These are phyloP conservation scores for Pseudogymnoascus sp. DNA, from an alignment of 2,329 filamentous ascomycete species.

Conservation along the genomic window DNA sequence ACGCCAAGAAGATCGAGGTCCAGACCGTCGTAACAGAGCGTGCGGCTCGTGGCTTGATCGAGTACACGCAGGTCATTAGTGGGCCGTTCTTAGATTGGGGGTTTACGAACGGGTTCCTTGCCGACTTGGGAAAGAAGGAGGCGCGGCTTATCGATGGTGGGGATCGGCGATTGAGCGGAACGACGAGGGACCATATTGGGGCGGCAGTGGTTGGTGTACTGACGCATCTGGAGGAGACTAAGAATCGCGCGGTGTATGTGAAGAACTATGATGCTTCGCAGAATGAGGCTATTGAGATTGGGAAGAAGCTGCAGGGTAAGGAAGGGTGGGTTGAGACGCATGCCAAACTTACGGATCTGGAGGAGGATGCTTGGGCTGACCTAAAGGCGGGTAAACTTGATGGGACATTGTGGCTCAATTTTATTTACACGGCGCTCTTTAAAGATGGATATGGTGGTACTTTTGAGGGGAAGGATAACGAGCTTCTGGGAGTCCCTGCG, in stretches of 20 bases:
- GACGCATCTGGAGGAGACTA: slow-evolving; percentile 41
- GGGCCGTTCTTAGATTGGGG: slow-evolving; percentile 54
- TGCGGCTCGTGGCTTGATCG: slow-evolving; percentile 34
- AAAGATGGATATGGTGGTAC: slow-evolving; percentile 28
- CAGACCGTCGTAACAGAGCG: slow-evolving; percentile 35
- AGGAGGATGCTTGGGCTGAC: slow-evolving; percentile 16
- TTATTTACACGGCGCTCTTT: slow-evolving; percentile 29
- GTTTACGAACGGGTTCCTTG: slow-evolving; percentile 33
- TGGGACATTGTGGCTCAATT: slow-evolving; percentile 26
- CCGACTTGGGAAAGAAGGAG: slow-evolving; percentile 36
- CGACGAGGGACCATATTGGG: slow-evolving; percentile 39
- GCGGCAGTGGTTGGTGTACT: slow-evolving; percentile 42
- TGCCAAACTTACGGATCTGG: slow-evolving; percentile 13
- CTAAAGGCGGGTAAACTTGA: slow-evolving; percentile 24
- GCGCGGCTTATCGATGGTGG: slow-evolving; percentile 43
- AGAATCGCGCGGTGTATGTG: slow-evolving; percentile 42
- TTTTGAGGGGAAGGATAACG: slow-evolving; percentile 32
- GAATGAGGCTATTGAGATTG: slow-evolving; percentile 29
- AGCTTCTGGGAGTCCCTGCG: slow-evolving; percentile 36
- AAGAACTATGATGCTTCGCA: slow-evolving; percentile 38
- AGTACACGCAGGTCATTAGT: slow-evolving; percentile 47
- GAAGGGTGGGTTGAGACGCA: slow-evolving; percentile 22
- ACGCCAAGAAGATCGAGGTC: slow-evolving; percentile 39
- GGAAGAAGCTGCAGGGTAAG: slow-evolving; percentile 28
- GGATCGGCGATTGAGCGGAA: slow-evolving; percentile 38